phyloP scores from a whole-genome alignment of 2,329 filamentous ascomycete species.

The Dactylonectria macrodidyma region DNA sequence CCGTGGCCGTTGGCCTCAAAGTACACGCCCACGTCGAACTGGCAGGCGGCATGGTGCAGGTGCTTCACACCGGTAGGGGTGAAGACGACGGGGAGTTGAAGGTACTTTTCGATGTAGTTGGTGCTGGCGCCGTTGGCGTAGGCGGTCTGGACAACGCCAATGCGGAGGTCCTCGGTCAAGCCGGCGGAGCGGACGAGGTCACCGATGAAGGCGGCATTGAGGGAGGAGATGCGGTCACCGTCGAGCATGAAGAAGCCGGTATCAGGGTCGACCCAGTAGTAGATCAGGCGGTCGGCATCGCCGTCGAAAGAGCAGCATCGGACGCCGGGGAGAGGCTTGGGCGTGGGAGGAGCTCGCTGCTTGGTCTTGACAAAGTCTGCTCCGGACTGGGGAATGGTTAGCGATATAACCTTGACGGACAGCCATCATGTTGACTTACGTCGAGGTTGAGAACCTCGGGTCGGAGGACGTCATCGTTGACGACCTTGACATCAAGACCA shows the following conservation, averaged over 20 bases:
- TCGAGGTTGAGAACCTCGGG: constrained; percentile 92
- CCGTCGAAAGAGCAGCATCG: constrained; percentile 94
- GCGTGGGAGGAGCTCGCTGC: constrained; percentile 88
- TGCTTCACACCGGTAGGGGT: constrained; percentile 98
- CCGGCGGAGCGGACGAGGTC: constrained; percentile 88
- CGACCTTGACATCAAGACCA: constrained; percentile 84
- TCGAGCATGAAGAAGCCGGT: constrained; percentile 93
- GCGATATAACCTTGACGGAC: not conserved
- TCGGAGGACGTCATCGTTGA: constrained; percentile 94
- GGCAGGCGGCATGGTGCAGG: constrained; percentile 94
- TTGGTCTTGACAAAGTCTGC: constrained; percentile 98
- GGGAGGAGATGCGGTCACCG: constrained; percentile 95
- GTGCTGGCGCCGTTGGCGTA: constrained; percentile 98
- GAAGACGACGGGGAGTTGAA: constrained; percentile 91
- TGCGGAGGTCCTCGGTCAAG: constrained; percentile 84
- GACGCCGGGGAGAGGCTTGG: constrained; percentile 81
- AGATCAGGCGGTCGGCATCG: constrained; percentile 95
- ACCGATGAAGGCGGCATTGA: constrained; percentile 93
- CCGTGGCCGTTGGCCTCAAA: constrained; percentile 99
- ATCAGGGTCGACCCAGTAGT: constrained; percentile 90
- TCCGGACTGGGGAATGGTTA: constrained; percentile 75
- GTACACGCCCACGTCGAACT: constrained; percentile 96
- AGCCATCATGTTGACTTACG: constrained; percentile 64
- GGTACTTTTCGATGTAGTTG: constrained; percentile 88
- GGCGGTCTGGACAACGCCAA: constrained; percentile 96